These are phyloP conservation scores for Thielaviopsis populi DNA, from an alignment of 2,329 filamentous ascomycete genomes.

Conservation along the genomic window DNA sequence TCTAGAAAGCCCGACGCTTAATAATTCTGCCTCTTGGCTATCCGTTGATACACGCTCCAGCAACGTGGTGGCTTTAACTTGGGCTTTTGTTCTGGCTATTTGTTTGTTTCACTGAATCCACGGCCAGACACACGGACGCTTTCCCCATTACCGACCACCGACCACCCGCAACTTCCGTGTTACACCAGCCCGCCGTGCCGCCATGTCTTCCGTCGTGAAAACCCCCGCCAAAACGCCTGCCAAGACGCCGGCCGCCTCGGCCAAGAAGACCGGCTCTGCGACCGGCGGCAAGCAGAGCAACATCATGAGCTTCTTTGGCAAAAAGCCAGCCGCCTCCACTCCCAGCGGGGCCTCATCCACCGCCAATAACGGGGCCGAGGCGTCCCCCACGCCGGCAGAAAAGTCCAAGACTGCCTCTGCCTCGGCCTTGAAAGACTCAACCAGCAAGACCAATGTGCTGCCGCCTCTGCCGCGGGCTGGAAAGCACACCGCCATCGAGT, in stretches of 20 bases:
- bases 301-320: constrained; percentile 32
- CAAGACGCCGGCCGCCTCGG: constrained; percentile 25
- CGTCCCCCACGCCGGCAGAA: constrained; percentile 20
- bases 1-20: not conserved
- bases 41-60: not conserved
- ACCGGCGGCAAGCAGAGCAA: constrained; percentile 27
- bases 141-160: not conserved
- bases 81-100: not conserved
- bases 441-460: constrained; percentile 27
- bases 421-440: constrained; percentile 26
- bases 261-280: constrained; percentile 18
- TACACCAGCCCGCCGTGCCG: not conserved
- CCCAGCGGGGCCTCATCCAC: constrained; percentile 24
- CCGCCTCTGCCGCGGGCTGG: constrained; percentile 21
- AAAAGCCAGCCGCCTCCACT: constrained; percentile 20
- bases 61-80: not conserved
- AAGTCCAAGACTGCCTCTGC: not conserved
- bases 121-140: not conserved
- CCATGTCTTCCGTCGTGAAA: constrained; percentile 6
- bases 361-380: constrained; percentile 24
- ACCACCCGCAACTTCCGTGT: not conserved
- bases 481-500: constrained; percentile 34
- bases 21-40: not conserved
- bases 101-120: not conserved
- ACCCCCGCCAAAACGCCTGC: constrained; percentile 19